Evolutionary conservation across 139 green algal genomes (phyloP).

Genomic region (Mychonastes homosphaera): DNA sequence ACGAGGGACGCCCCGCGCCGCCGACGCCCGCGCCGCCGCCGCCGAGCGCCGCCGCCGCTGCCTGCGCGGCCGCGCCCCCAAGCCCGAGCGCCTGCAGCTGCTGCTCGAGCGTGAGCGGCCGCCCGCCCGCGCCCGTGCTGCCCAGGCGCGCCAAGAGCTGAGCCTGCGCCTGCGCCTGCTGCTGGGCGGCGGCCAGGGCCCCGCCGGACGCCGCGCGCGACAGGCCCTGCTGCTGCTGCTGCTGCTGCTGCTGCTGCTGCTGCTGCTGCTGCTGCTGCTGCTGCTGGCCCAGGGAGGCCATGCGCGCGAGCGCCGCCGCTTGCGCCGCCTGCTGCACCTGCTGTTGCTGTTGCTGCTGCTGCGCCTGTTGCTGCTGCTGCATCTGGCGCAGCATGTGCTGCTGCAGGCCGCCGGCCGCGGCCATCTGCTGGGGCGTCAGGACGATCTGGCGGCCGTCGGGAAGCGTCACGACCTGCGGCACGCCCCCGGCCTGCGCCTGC

Average conservation of each 20-base stretch:
- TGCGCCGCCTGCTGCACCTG: conserved; percentile 4
- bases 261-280: no score
- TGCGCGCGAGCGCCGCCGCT: neutral
- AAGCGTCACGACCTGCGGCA: neutral
- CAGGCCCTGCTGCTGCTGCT: neutral
- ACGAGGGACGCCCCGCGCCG: conserved; percentile 48
- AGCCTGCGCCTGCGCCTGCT: conserved; percentile 1
- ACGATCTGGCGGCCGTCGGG: no score
- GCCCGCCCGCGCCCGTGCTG: neutral
- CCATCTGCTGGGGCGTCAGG: conserved; percentile 9
- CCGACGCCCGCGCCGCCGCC: conserved; percentile 57
- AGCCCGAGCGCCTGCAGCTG: neutral
- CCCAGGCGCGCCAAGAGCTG: conserved; percentile 3
- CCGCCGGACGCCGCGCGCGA: neutral
- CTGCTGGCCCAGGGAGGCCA: neutral
- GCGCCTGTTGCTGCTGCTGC: conserved; percentile 1
- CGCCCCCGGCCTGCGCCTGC: conserved; percentile 5
- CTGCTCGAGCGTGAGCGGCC: conserved; percentile 4
- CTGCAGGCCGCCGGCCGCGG: neutral
- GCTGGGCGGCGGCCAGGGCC: no score
- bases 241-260: neutral
- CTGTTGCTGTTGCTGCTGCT: conserved; percentile 7
- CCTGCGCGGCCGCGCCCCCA: neutral
- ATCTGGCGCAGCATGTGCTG: conserved; percentile 6
- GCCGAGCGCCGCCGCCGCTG: conserved; percentile 15